A percentile compares a stretch with the other conserved stretches of the same genome.
Evolutionary conservation across 495 filamentous ascomycete species (phyloP).

Genomic region (Penicillium ochrochloron): DNA sequence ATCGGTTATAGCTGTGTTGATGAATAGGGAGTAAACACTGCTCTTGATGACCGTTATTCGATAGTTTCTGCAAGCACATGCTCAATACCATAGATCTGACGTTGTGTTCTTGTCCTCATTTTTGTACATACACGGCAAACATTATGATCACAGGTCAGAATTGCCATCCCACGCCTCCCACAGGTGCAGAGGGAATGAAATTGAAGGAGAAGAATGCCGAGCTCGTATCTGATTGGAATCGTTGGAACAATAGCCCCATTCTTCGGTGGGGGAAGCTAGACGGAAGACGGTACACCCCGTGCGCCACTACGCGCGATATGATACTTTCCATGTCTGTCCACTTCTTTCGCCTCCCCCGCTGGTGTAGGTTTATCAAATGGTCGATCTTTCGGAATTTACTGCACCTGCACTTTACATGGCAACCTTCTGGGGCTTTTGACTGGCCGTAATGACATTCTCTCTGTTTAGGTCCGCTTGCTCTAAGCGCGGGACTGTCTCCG

Average conservation of each 20-base stretch:
- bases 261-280: not conserved
- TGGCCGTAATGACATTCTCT: constrained; percentile 10
- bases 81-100: not conserved
- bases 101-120: not conserved
- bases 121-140: not conserved
- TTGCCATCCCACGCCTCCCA: not conserved
- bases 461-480: not conserved
- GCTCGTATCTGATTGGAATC: not conserved
- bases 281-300: not conserved
- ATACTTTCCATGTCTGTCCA: not conserved
- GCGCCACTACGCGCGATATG: not conserved
- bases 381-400: not conserved
- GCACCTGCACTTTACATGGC: not conserved
- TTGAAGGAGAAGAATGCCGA: not conserved
- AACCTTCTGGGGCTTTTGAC: not conserved
- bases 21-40: not conserved
- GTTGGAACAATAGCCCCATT: not conserved
- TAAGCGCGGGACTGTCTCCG: not conserved
- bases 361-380: constrained; percentile 19
- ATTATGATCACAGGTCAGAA: not conserved
- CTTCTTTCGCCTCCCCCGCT: constrained; percentile 27
- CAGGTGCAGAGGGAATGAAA: not conserved
- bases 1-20: not conserved
- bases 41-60: not conserved
- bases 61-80: not conserved